Conservation (phyloP, 2,329 filamentous ascomycete species). For the Alternaria conjuncta region DNA sequence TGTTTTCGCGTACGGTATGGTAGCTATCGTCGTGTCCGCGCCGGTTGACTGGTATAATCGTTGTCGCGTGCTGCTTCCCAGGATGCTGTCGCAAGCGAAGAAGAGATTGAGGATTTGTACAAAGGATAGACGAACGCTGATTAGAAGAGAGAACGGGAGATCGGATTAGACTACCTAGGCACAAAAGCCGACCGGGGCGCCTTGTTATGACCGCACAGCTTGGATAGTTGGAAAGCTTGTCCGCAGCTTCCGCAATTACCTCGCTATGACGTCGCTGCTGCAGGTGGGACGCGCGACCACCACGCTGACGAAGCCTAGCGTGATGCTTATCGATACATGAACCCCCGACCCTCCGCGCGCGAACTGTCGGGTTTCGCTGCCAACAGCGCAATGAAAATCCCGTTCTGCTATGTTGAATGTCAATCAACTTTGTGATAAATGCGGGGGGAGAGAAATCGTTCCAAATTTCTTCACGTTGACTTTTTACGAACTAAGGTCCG, state of each 20-base stretch:
- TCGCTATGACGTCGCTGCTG: conserved; percentile 27
- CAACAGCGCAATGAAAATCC: background rate
- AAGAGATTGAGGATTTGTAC: background rate
- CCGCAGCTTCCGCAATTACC: conserved; percentile 19
- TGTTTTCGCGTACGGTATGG: background rate
- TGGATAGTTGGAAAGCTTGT: conserved; percentile 1
- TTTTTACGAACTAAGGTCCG: background rate
- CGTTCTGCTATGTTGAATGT: background rate
- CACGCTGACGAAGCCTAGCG: conserved; percentile 23
- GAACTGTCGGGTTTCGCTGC: background rate
- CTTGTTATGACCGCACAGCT: conserved; percentile 4
- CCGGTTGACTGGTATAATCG: background rate
- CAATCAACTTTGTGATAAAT: background rate
- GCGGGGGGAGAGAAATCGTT: background rate
- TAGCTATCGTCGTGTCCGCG: background rate
- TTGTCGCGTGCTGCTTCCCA: background rate
- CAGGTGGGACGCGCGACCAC: conserved; percentile 7
- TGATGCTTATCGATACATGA: conserved; percentile 17
- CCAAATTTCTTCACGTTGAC: background rate
- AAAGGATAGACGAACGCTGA: background rate
- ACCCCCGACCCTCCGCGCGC: background rate
- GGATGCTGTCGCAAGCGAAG: background rate
- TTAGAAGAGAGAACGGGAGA: background rate
- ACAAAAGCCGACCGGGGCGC: background rate
- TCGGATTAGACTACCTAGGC: background rate